Evolutionary conservation across 2,329 filamentous ascomycete genomes (phyloP), one percentile per base, ranked within the genome.

Genomic region (Periconia sp.): DNA sequence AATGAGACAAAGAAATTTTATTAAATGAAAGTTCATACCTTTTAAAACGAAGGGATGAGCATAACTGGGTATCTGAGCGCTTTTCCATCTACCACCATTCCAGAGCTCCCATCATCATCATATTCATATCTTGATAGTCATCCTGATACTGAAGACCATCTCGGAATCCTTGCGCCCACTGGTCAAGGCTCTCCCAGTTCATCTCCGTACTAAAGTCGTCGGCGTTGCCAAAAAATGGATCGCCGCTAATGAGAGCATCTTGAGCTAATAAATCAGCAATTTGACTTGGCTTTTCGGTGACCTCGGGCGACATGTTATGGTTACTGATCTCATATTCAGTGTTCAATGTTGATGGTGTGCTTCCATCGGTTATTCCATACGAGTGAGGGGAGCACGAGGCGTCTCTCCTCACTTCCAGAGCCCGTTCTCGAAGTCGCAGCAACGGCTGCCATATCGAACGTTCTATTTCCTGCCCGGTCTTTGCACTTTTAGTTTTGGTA

Each of bases 121-220:
- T 40, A 40, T 40, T 17, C 17, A 15, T 40, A 14, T 40, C 35
- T 17, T 40, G 35, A 17, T 40, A 40, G 35, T 40, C 35, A 10
- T 40, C 35, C 20, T 45, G 42, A 18, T 23, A 23, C 19, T 45
- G 18, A 23, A 23, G 37, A 30, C 40, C 47, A 23, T 40, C 20
- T 20, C 43, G 31, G 27, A 54, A 50, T 27, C 23, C 47, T 15
- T 54, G 40, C 8, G 47, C 50, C 50, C 53, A 56, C 14, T 41
- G 37, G 40, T 56, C 53, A 8, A 53, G 15, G 18, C 50, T 41
- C 18, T 56, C 53, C 50, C 53, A 52, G 40, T 50, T 56, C 53
- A 56, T 53, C 20, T 56, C 50, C 41, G 37, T 33, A 23, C 20
- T 33, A 10, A 53, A 49, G 30, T 53, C 47, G 6, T 33, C 41